A percentile compares a stretch with the other conserved stretches of the same genome.
Evolutionary conservation across 805 yeast species (phyloP).

Genomic region (Lachancea lanzarotensis): DNA sequence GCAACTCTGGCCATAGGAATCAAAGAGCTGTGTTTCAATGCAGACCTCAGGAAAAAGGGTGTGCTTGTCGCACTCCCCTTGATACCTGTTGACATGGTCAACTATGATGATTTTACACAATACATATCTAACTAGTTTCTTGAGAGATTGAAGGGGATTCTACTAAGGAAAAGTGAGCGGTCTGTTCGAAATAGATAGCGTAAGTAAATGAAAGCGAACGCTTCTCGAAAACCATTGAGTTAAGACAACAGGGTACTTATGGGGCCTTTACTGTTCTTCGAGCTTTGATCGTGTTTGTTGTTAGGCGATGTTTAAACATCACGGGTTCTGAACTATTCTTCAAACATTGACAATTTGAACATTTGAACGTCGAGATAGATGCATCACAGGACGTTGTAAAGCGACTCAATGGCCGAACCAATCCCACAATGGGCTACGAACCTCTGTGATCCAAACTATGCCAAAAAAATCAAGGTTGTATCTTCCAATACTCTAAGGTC

Average conservation of each 20-base stretch:
- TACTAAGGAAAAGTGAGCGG: no score
- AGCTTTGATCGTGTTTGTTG: no score
- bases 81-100: conserved; percentile 3
- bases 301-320: neutral
- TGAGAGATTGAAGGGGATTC: no score
- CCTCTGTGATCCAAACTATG: conserved; percentile 9
- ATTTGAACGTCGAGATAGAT: neutral
- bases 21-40: neutral
- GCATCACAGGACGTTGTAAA: neutral
- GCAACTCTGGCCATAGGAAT: neutral
- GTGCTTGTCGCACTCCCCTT: neutral
- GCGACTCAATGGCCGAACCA: conserved; percentile 3
- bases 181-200: no score
- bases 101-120: conserved; percentile 4
- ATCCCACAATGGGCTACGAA: conserved; percentile 16
- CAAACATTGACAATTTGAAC: neutral
- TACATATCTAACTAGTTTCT: neutral
- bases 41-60: neutral
- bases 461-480: conserved; percentile 8
- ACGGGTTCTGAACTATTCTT: neutral
- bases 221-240: no score
- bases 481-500: conserved; percentile 15
- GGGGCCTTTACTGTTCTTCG: no score
- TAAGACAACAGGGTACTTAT: no score
- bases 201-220: no score